These are phyloP conservation scores for Pleurotus tuoliensis DNA, from an alignment of 768 basidiomycete species.

Conservation along the genomic window DNA sequence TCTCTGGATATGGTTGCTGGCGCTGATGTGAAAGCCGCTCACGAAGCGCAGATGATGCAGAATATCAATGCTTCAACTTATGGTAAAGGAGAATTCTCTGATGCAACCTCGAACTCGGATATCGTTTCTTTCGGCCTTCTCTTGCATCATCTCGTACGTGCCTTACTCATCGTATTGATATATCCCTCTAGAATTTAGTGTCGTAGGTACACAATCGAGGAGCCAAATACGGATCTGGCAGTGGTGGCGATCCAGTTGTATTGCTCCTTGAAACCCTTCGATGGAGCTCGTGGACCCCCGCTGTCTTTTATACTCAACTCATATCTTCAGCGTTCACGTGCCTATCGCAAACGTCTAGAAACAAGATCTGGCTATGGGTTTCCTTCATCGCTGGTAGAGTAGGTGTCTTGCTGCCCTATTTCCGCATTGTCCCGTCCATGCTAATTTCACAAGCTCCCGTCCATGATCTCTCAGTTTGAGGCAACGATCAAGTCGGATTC, in stretches of 20 bases:
- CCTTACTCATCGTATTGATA: neutral
- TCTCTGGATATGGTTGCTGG: constrained; percentile 59
- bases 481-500: constrained; percentile 50
- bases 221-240: constrained; percentile 61
- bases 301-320: constrained; percentile 65
- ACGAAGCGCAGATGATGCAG: constrained; percentile 71
- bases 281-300: constrained; percentile 61
- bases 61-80: constrained; percentile 47
- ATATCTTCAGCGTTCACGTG: constrained; percentile 61
- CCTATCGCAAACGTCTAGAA: constrained; percentile 45
- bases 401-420: constrained; percentile 20
- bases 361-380: constrained; percentile 51
- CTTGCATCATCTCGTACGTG: constrained; percentile 56
- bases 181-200: neutral
- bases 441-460: constrained; percentile 48
- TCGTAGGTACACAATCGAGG: constrained; percentile 55
- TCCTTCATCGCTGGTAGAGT: constrained; percentile 73
- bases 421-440: neutral
- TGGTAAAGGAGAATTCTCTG: constrained; percentile 54
- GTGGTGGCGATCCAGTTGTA: constrained; percentile 45
- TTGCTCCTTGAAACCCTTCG: constrained; percentile 53
- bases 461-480: constrained; percentile 52
- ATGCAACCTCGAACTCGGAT: constrained; percentile 60
- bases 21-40: constrained; percentile 66
- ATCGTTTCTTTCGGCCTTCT: constrained; percentile 59